phyloP scores from a whole-genome alignment of 306 rosid species.

The Geum urbanum region DNA sequence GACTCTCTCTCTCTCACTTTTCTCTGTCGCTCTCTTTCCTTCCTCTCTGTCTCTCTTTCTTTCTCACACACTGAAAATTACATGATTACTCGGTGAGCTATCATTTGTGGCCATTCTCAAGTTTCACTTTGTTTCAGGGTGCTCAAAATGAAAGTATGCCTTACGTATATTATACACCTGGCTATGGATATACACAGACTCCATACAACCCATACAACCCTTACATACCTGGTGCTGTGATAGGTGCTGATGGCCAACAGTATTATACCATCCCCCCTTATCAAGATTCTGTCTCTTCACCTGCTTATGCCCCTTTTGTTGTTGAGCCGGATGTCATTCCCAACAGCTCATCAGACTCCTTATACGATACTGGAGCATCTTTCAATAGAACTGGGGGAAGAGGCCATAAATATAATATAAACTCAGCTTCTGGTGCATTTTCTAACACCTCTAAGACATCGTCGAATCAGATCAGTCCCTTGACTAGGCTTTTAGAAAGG shows the following conservation, averaged over 20 bases:
- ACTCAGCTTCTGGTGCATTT: slow-evolving; percentile 59
- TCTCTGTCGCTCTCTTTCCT: not conserved
- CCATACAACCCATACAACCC: slow-evolving; percentile 97
- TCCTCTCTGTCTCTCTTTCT: not conserved
- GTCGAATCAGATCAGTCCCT: slow-evolving; percentile 52
- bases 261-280: slow-evolving; percentile 64
- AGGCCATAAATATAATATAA: slow-evolving; percentile 52
- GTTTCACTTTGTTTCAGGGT: slow-evolving; percentile 52
- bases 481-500: slow-evolving; percentile 62
- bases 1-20: slow-evolving; percentile 1
- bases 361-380: slow-evolving; percentile 47
- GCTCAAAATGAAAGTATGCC: slow-evolving; percentile 72
- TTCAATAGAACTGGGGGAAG: slow-evolving; percentile 61
- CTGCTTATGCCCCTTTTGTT: slow-evolving; percentile 60
- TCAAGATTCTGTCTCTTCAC: slow-evolving; percentile 54
- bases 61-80: not conserved
- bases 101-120: slow-evolving; percentile 14
- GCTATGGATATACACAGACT: slow-evolving; percentile 94
- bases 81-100: not conserved
- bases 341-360: slow-evolving; percentile 51
- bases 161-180: slow-evolving; percentile 77
- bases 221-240: slow-evolving; percentile 87
- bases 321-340: slow-evolving; percentile 60
- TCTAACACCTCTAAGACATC: slow-evolving; percentile 45
- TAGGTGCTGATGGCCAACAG: slow-evolving; percentile 74